A percentile compares a stretch with the other conserved stretches of the same genome.
These are phyloP conservation scores for Ustilago cynodontis DNA, from an alignment of 1,284 basidiomycete genomes.

Conservation along the genomic window DNA sequence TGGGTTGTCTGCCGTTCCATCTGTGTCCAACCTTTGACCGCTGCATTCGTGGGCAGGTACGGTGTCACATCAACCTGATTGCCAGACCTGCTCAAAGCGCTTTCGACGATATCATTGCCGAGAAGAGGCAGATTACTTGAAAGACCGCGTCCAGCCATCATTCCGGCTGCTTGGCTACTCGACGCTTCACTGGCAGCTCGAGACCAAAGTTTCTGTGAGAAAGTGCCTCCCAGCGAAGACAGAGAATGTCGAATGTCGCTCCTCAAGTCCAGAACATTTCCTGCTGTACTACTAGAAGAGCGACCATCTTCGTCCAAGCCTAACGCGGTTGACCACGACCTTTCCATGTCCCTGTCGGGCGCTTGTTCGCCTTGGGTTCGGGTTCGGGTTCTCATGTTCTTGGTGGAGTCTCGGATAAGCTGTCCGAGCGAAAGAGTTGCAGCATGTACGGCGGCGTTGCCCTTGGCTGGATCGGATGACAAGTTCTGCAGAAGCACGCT, in stretches of 20 bases:
- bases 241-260: constrained; percentile 22
- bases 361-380: too few species aligned
- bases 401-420: constrained; percentile 1
- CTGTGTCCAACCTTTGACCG: constrained; percentile 16
- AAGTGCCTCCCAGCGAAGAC: constrained; percentile 16
- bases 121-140: background rate
- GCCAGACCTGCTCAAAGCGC: background rate
- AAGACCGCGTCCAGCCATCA: background rate
- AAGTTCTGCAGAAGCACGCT: background rate
- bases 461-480: background rate
- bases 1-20: background rate
- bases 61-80: background rate
- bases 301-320: background rate
- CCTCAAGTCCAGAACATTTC: constrained; percentile 16
- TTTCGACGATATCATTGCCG: constrained; percentile 12
- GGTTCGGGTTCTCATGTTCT: too few species aligned
- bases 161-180: background rate
- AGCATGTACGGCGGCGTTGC: constrained; percentile 10
- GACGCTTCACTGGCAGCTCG: background rate
- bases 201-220: constrained; percentile 19
- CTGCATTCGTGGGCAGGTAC: constrained; percentile 16
- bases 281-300: background rate
- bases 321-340: constrained; percentile 11
- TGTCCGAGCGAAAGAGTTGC: constrained; percentile 18
- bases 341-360: too few species aligned